Evolutionary conservation across 2,329 filamentous ascomycete genomes (phyloP).

Genomic region (Fusarium equiseti): DNA sequence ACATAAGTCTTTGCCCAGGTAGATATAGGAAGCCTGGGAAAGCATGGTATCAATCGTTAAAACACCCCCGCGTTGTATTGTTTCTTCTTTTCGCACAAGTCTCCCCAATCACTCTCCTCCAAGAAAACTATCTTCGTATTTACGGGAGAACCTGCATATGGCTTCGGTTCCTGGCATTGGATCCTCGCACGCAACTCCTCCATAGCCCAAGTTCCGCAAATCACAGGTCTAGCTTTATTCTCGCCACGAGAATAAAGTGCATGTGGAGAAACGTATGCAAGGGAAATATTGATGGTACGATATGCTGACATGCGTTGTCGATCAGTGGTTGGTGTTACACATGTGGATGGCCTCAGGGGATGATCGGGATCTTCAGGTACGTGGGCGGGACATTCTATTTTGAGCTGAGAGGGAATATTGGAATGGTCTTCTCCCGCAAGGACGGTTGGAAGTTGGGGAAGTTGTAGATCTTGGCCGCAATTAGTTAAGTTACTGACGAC

Average conservation of each 20-base stretch:
- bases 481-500: rapidly evolving
- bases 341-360: conserved; percentile 19
- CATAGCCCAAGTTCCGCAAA: background rate
- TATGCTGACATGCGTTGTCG: conserved; percentile 7
- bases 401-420: rapidly evolving
- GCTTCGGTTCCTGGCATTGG: conserved; percentile 30
- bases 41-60: rapidly evolving
- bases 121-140: background rate
- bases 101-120: rapidly evolving
- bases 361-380: background rate
- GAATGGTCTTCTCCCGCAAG: background rate
- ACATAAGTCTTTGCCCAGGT: too few species aligned
- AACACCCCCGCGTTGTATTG: background rate
- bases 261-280: background rate
- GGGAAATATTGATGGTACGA: background rate
- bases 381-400: background rate
- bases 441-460: background rate
- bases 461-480: background rate
- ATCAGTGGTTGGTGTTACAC: conserved; percentile 11
- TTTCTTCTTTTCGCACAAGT: background rate
- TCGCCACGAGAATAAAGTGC: conserved; percentile 7
- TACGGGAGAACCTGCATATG: background rate
- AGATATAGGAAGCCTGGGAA: too few species aligned
- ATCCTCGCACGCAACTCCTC: background rate
- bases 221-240: background rate